Evolutionary conservation across 2,329 filamentous ascomycete genomes (phyloP), one percentile per base, ranked within the genome.

Genomic region (Aureobasidium sp.): DNA sequence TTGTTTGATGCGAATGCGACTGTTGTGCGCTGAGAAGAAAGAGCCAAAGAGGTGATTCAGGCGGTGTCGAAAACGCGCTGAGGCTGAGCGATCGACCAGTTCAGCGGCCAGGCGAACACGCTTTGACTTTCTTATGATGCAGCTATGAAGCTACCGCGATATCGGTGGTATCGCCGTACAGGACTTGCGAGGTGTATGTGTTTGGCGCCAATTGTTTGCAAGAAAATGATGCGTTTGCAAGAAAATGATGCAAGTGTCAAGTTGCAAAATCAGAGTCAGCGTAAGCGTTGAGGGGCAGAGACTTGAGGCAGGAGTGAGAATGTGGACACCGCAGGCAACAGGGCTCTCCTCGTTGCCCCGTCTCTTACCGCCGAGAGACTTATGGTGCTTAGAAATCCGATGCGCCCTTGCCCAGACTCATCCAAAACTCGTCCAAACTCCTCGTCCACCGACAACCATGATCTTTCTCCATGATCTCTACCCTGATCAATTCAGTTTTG

Each of bases 371-470:
- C 20, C 36, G 20, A 17, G 32, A 26, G 20, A 34, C 39, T 10
- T 7, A 34, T n/a, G 55, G 20, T 59, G 55, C 55, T 59, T 59
- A 59, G 55, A 59, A 59, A 59, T 59, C 55, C 43, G n/a, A 48
- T 27, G n/a, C n/a, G 41, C 41, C 43, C 39, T 26, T 20, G 32
- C 43, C 43, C 43, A 59, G 43, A 59, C 29, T 37, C 44, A 15
- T 15, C 48, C 20, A 34, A 50, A 50, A n/a, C 34, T 37, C 34
- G 34, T 44, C 20, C 41, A 6, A 44, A 20, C 46, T 29, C 13
- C 2, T 27, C 26, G 13, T n/a, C 46, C 46, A 10, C 10, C 46
- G 46, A 48, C 46, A 29, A 27, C 15, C 15, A 9, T n/a, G 6
- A 48, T n/a, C 8, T 43, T 26, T 36, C 10, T 34, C 29, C 26